A percentile compares a stretch with the other conserved stretches of the same genome.
Evolutionary conservation across 106 monocot genomes (phyloP).

Genomic region (Dactylorhiza incarnata): DNA sequence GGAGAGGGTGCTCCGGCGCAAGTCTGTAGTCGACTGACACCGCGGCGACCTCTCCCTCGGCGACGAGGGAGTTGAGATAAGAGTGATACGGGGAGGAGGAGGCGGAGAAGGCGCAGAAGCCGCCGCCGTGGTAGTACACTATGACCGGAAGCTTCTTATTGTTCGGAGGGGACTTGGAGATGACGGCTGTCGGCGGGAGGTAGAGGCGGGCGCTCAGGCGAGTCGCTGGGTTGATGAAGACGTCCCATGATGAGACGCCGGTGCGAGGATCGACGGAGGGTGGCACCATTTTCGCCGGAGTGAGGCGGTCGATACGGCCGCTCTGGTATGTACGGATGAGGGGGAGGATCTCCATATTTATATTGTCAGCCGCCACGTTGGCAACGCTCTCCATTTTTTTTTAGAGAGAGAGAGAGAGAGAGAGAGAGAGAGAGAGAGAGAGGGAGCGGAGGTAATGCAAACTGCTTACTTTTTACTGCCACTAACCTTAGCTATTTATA

Average conservation of each 20-base stretch:
- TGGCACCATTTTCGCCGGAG: neutral
- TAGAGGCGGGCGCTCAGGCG: constrained; percentile 19
- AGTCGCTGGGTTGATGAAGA: constrained; percentile 5
- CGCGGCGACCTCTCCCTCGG: constrained; percentile 12
- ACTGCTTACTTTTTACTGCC: too few relatives aligned
- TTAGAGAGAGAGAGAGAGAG: neutral
- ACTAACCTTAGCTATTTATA: too few relatives aligned
- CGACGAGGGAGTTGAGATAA: constrained; percentile 30
- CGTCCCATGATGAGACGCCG: constrained; percentile 16
- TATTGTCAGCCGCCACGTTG: neutral
- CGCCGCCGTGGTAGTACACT: constrained; percentile 45
- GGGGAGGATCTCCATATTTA: constrained; percentile 8
- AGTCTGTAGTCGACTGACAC: constrained; percentile 40
- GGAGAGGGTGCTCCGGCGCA: constrained; percentile 41
- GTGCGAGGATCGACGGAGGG: constrained; percentile 20
- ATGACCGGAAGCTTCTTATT: constrained; percentile 27
- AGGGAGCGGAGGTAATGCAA: too few relatives aligned
- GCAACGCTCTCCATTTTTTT: neutral
- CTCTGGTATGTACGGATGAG: constrained; percentile 16
- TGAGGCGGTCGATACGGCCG: constrained; percentile 12
- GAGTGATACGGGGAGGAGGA: constrained; percentile 13
- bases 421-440: too few relatives aligned
- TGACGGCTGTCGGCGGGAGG: constrained; percentile 8
- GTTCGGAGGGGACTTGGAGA: too few relatives aligned
- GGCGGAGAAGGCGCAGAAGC: constrained; percentile 17